Conservation (phyloP, 2,329 filamentous ascomycete genomes). For the Capronia coronata region DNA sequence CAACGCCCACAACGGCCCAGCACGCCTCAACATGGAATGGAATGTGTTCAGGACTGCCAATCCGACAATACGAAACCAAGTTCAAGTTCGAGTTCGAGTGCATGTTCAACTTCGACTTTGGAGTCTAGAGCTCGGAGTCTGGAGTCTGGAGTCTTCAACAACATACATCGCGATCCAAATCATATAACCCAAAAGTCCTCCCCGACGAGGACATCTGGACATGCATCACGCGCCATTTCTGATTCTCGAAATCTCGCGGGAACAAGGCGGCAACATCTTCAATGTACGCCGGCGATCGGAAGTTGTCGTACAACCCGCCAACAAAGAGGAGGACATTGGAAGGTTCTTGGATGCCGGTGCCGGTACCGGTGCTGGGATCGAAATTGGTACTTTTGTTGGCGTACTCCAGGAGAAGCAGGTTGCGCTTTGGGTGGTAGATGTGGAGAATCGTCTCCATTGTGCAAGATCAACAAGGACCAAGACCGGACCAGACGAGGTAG, state of each 20-base stretch:
- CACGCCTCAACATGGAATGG: too few species aligned
- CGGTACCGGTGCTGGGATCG: background rate
- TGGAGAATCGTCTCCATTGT: constrained; percentile 18
- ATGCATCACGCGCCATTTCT: constrained; percentile 49
- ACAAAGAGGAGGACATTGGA: constrained; percentile 49
- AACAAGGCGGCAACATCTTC: constrained; percentile 44
- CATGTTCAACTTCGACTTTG: too few species aligned
- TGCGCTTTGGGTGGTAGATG: constrained; percentile 19
- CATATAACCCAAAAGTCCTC: constrained; percentile 49
- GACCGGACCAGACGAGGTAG: background rate
- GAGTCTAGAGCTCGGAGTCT: too few species aligned
- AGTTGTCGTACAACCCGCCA: constrained; percentile 54
- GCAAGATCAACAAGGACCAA: background rate
- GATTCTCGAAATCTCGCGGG: constrained; percentile 20
- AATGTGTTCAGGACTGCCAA: too few species aligned
- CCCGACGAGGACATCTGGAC: constrained; percentile 49
- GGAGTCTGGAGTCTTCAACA: too few species aligned
- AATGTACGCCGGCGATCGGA: constrained; percentile 51
- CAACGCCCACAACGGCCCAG: too few species aligned
- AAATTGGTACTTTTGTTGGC: constrained; percentile 1
- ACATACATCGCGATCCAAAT: constrained; percentile 45
- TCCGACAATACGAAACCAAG: too few species aligned
- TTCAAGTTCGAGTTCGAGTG: too few species aligned
- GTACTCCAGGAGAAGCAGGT: constrained; percentile 25
- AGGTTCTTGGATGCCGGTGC: background rate